Conservation (phyloP, 2,329 filamentous ascomycete genomes). For the Coleophoma crateriformis region DNA sequence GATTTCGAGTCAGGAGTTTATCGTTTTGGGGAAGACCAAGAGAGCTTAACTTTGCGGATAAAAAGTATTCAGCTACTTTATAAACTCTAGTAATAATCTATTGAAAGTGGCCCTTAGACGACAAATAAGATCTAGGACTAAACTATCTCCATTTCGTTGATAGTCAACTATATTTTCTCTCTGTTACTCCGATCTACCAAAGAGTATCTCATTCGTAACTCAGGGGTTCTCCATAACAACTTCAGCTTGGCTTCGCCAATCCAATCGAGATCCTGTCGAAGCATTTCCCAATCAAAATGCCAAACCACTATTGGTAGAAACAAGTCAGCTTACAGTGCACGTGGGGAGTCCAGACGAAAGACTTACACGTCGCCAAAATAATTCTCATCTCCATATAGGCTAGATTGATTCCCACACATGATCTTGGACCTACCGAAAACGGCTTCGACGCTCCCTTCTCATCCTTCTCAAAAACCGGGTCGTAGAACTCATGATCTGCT, state of each 20-base stretch:
- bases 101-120: too few relatives aligned
- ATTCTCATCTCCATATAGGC: conserved; percentile 14
- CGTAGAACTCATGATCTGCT: not conserved
- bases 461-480: not conserved
- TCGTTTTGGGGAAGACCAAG: too few relatives aligned
- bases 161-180: too few relatives aligned
- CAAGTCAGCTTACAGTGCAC: too few relatives aligned
- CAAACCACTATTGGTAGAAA: not conserved
- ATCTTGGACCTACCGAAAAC: conserved; percentile 2
- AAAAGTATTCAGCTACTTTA: too few relatives aligned
- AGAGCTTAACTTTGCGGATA: too few relatives aligned
- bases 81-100: too few relatives aligned
- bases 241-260: conserved; percentile 30
- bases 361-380: not conserved
- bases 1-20: too few relatives aligned
- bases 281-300: conserved; percentile 4
- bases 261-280: conserved; percentile 8
- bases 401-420: conserved; percentile 3
- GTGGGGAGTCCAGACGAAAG: too few relatives aligned
- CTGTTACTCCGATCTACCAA: too few relatives aligned
- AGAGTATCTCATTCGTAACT: not conserved
- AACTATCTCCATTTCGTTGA: too few relatives aligned
- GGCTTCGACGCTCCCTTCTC: conserved; percentile 1
- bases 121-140: too few relatives aligned
- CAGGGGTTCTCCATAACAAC: conserved; percentile 30